Base-by-base conservation (phyloP, 352 stramenopile species). In the Hyaloperonospora arabidopsidis region DNA sequence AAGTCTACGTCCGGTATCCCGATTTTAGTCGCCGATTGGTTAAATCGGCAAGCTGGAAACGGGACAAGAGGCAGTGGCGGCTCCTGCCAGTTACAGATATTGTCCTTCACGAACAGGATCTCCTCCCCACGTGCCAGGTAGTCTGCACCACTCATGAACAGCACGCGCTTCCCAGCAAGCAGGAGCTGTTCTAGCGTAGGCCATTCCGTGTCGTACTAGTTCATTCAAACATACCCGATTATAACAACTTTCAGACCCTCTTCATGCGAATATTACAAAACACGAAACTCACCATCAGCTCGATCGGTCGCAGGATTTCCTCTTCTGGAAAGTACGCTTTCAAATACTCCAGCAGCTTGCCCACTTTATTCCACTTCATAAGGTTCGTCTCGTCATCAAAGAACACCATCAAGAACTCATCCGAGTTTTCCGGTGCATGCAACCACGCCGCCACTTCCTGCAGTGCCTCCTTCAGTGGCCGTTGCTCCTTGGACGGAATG, bases 341-440 rank as follows among this genome's bases (percentile, higher is more conserved):
- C 36, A 93, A 54, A 55, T 87, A 80, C 10, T 73, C 70, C 41
- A 91, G 52, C 44, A 91, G 49, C 15, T 65, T 85, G 40, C 55
- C 43, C 6, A 91, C 72, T 50, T 93, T 93, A 32, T 93, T 86
- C 83, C 83, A 93, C 28, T 74, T 75, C 59, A 80, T 76, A 0
- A 93, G 52, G 45, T 85, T 73, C 8, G 53, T 65, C 38, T 93
- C 79, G 46, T 89, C 80, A 61, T 93, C 83, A 21, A 93, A 93
- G 63, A 90, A 93, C 19, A 93, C 65, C 55, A 93, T 71, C 38
- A 93, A 68, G 38, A 93, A 93, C 50, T 89, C 78, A 11, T 48
- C 57, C 7, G 68, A 65, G 13, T 84, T 61, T 34, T 89, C 76
- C 1, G 78, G 70, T 15, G 54, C 56, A 46, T 77, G 65, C 51